Evolutionary conservation across 2,329 filamentous ascomycete genomes (phyloP).

Genomic region (Claviceps quebecensis): DNA sequence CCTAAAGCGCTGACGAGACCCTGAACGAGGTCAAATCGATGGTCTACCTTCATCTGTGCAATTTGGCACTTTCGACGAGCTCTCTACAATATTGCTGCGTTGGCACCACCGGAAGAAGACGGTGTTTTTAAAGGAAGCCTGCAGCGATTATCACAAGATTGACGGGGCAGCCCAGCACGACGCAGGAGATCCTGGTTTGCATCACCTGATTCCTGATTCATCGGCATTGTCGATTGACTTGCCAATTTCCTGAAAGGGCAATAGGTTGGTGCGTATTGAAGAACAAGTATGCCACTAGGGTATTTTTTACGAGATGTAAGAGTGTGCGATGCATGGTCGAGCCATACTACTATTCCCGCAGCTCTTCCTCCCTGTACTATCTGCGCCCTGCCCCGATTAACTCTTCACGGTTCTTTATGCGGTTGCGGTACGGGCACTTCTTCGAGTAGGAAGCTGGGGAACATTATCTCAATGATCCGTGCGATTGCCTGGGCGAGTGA

Average conservation of each 20-base stretch:
- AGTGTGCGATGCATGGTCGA: background rate
- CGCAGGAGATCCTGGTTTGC: background rate
- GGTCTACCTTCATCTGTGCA: too few species aligned
- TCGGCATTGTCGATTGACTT: background rate
- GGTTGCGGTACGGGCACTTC: background rate
- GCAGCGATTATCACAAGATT: too few species aligned
- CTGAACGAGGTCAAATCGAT: too few species aligned
- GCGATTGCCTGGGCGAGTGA: conserved; percentile 16
- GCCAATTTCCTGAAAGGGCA: background rate
- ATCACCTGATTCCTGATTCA: background rate
- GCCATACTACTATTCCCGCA: background rate
- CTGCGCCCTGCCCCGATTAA: too few species aligned
- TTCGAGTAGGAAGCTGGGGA: background rate
- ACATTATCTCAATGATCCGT: conserved; percentile 5
- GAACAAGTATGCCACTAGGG: conserved; percentile 8
- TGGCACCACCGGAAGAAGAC: too few species aligned
- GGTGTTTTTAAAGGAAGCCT: too few species aligned
- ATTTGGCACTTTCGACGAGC: too few species aligned
- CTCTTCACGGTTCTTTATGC: background rate
- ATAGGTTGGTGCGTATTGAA: background rate
- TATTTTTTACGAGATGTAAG: background rate
- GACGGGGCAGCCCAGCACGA: background rate
- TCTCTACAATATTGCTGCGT: too few species aligned
- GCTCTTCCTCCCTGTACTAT: background rate
- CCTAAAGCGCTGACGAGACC: too few species aligned